phyloP scores from a whole-genome alignment of 2,329 filamentous ascomycete species.

The Lachnellula subtilissima region DNA sequence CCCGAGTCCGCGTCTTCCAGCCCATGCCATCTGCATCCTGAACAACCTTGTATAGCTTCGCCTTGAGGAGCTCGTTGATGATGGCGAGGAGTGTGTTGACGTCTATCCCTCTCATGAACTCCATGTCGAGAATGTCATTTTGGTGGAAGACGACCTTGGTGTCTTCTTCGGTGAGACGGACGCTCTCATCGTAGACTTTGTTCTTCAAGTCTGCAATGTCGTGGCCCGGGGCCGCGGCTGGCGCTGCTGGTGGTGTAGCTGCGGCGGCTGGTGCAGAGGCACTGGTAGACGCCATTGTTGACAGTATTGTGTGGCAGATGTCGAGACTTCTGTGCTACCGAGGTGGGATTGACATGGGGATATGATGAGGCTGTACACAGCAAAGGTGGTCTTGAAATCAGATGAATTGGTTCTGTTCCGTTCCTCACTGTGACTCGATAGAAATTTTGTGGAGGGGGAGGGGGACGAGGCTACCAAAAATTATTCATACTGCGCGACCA shows the following conservation, averaged over 20 bases:
- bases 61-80: slow-evolving; percentile 53
- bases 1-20: slow-evolving; percentile 55
- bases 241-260: neutral
- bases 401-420: neutral
- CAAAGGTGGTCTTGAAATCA: neutral
- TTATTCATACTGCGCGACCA: neutral
- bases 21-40: slow-evolving; percentile 41
- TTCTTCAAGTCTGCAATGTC: slow-evolving; percentile 25
- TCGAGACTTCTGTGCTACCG: slow-evolving; percentile 14
- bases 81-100: slow-evolving; percentile 50
- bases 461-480: slow-evolving; percentile 1
- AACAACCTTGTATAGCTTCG: slow-evolving; percentile 53
- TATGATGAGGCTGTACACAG: neutral
- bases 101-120: slow-evolving; percentile 53
- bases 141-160: slow-evolving; percentile 46
- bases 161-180: slow-evolving; percentile 17
- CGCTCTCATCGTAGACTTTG: slow-evolving; percentile 26
- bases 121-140: slow-evolving; percentile 51
- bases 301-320: slow-evolving; percentile 4
- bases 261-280: neutral
- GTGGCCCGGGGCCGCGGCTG: neutral
- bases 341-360: slow-evolving; percentile 16
- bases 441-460: slow-evolving; percentile 1
- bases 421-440: slow-evolving; percentile 3
- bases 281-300: slow-evolving; percentile 15